Conservation (phyloP, 2,329 filamentous ascomycete species). For the Pseudocercospora pini-densiflorae region DNA sequence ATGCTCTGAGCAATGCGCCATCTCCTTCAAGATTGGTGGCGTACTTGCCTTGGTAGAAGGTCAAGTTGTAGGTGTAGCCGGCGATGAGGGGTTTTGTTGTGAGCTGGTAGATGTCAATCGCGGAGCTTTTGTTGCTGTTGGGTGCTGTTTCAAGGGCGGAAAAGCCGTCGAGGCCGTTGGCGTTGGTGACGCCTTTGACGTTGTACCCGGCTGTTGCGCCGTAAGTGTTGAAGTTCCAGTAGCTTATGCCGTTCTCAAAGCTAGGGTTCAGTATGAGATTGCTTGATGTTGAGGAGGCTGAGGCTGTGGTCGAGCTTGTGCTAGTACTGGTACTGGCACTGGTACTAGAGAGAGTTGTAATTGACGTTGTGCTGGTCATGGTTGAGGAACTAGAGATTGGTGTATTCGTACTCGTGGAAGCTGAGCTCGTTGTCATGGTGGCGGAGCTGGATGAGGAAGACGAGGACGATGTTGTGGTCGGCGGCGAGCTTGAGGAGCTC, state of each 20-base stretch:
- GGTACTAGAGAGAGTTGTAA: too few species aligned
- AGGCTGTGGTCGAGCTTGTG: too few species aligned
- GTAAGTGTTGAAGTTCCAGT: background rate
- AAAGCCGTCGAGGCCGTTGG: too few species aligned
- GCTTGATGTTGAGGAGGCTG: too few species aligned
- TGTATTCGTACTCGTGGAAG: too few species aligned
- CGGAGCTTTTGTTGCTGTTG: background rate
- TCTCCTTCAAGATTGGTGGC: background rate
- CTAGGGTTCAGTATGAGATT: background rate
- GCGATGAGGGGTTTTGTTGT: background rate
- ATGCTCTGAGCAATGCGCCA: background rate
- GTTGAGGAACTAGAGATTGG: too few species aligned
- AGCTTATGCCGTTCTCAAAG: background rate
- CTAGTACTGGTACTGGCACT: too few species aligned
- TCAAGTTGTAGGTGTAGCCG: background rate
- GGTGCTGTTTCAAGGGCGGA: background rate
- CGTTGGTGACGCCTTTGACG: background rate
- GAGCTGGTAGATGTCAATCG: background rate
- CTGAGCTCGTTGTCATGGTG: too few species aligned
- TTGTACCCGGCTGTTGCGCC: background rate
- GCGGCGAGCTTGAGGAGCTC: too few species aligned
- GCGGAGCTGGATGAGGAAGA: too few species aligned
- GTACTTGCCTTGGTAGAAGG: background rate
- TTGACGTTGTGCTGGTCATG: too few species aligned
- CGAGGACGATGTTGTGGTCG: too few species aligned